phyloP scores from a whole-genome alignment of 148 eudicot genomes.

The Nyssa sinensis region DNA sequence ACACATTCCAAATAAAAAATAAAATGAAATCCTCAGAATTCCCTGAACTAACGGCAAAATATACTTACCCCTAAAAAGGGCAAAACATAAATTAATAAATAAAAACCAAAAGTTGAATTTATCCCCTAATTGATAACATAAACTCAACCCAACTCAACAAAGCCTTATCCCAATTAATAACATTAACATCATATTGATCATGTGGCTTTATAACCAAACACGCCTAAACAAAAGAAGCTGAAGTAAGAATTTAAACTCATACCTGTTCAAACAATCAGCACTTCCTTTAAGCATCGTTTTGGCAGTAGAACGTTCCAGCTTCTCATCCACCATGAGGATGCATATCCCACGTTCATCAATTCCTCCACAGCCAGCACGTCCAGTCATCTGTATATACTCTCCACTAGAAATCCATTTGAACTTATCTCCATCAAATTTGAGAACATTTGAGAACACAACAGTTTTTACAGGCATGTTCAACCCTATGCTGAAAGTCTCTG shows the following conservation, averaged over 20 bases:
- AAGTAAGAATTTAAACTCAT: conserved; percentile 5
- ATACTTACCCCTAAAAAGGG: too few relatives aligned
- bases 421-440: conserved; percentile 94
- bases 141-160: too few relatives aligned
- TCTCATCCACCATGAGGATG: conserved; percentile 98
- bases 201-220: background rate
- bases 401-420: conserved; percentile 98
- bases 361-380: conserved; percentile 99
- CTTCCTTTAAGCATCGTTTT: conserved; percentile 91
- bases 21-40: background rate
- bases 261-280: conserved; percentile 98
- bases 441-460: conserved; percentile 95
- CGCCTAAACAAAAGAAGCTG: background rate
- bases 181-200: background rate
- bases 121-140: too few relatives aligned
- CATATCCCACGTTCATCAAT: conserved; percentile 98
- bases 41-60: background rate
- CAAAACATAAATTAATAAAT: background rate
- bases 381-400: conserved; percentile 99
- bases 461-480: conserved; percentile 99
- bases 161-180: too few relatives aligned
- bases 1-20: background rate
- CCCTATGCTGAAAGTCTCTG: conserved; percentile 99
- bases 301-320: conserved; percentile 96
- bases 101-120: background rate